Base-by-base conservation (phyloP, 164 flowering plant species). In the Stephania cephalantha region DNA sequence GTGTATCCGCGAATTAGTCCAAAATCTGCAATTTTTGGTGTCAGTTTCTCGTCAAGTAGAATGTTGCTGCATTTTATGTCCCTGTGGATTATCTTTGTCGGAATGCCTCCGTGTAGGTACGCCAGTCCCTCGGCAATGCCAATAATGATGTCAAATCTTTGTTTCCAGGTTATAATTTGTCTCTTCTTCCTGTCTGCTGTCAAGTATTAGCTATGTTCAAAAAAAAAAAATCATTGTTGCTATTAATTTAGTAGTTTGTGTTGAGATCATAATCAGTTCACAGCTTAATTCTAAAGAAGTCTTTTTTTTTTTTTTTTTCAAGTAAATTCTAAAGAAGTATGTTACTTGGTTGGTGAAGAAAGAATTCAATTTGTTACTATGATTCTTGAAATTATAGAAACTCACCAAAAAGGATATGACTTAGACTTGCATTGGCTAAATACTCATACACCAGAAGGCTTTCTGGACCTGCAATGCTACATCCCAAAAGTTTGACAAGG, bases 381-480 rank as follows among this genome's bases (percentile, higher is more conserved):
- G 13, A 2, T 20, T 46, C 10, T 45, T 29, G 29, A 22, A 46
- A 12, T 48, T 48, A 48, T 9, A 48, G 7, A 5, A 63, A 31
- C 30, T 82, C 84, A 90, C 92, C 90, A 58, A 86, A 90, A 68
- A 90, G 77, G 78, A 83, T 81, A 1, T 84, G 87, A 79, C 89
- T 92, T 5, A 90, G 88, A 83, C 90, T 88, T 79, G 76, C 83
- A 79, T 89, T 90, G 7, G 84, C 81, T 1, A 89, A 83, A 74
- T 80, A 90, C 78, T 89, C 90, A 74, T 86, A 90, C 70, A 90
- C 95, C 72, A 89, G 81, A 55, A 88, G 88, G 78, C 95, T 90
- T 73, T 88, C 94, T 20, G 95, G 95, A 29, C 95, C 95, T 83
- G 89, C 95, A 73, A 90, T 87, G 88, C 95, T 90, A 69, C 95